Base-by-base conservation (phyloP, 1,284 basidiomycete genomes). In the Ceratobasidium sp. region DNA sequence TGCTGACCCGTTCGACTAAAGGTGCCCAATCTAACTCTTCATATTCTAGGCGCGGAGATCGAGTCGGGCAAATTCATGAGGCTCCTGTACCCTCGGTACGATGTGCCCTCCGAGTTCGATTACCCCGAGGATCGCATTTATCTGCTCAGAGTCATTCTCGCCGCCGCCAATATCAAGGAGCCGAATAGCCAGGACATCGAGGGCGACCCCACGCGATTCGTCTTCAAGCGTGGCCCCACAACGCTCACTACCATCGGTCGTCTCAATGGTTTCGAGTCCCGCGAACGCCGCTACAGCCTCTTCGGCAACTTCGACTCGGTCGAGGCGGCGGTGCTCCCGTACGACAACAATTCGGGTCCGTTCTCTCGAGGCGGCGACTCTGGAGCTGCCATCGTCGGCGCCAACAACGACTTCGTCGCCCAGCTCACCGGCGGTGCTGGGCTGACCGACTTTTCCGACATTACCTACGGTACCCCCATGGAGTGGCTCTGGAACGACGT, bases 301-400 rank as follows among this genome's bases (percentile, higher is more conserved):
- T 36, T 54, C 11, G 77, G 77, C 74, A 77, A 46, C 53, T 16
- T 69, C 9, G 78, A 81, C 38, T 82, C 81, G 6, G 49, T 78
- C 56, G 81, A 79, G 74, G 74, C 75, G 14, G 73, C 80, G 9
- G 75, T 82, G 73, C 64, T 73, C 38, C 74, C 77, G 54, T 77
- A 80, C 72, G 75, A 79, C 70, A 75, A 74, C 36, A 56, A 79
- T 25, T 75, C 75, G 1, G 58, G 58, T 23, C 16, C 78, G 1
- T 83, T 82, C 78, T 81, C 81, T 75, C 63, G 44, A 23, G 63
- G 76, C 16, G 81, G 81, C 16, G 81, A 82, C 75, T 81, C 79
- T 76, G 82, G 81, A 51, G 73, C 81, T 48, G 28, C 77, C 42
- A 76, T 82, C 69, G 79, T 76, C 74, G 75, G 62, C 58, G 40